phyloP scores from a whole-genome alignment of 768 basidiomycete species.

The Trametes villosa region DNA sequence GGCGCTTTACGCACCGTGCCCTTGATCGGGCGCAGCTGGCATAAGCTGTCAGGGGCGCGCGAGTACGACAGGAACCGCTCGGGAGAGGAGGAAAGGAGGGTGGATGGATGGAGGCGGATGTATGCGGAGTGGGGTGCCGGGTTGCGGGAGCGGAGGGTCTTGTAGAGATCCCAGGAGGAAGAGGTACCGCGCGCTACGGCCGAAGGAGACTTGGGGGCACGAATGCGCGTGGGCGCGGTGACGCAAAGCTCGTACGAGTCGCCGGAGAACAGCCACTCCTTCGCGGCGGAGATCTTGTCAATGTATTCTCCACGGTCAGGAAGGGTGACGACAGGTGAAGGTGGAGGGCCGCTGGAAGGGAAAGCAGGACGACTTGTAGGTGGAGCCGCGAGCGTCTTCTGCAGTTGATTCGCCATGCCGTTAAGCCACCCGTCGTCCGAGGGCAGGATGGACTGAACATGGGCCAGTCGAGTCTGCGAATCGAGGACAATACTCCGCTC shows the following conservation, averaged over 20 bases:
- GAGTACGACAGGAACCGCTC: constrained; percentile 88
- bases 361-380: constrained; percentile 10
- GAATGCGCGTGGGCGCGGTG: constrained; percentile 71
- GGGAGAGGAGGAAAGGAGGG: constrained; percentile 85
- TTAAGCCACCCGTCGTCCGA: constrained; percentile 66
- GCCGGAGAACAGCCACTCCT: constrained; percentile 77
- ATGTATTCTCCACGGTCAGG: constrained; percentile 69
- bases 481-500: constrained; percentile 81
- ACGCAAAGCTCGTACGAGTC: constrained; percentile 95
- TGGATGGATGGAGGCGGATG: constrained; percentile 75
- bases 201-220: constrained; percentile 42
- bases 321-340: constrained; percentile 44
- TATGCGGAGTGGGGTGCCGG: constrained; percentile 90
- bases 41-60: constrained; percentile 63
- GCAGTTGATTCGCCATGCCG: constrained; percentile 42
- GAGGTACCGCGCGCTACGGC: constrained; percentile 30
- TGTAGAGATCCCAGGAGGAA: constrained; percentile 78
- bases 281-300: constrained; percentile 66
- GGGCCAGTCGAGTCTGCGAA: constrained; percentile 47
- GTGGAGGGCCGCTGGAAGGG: constrained; percentile 21
- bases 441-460: constrained; percentile 68
- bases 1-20: constrained; percentile 83
- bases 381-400: constrained; percentile 21
- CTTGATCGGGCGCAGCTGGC: constrained; percentile 93
- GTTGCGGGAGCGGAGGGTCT: constrained; percentile 70